Conservation (phyloP, 306 rosid genomes). For the apple (Malus domestica) region ASM211411v1 NC_041793.1:35459001-35459500, state of each 20-base stretch:
- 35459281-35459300: background rate
- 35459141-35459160: background rate
- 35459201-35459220: background rate
- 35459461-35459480: background rate
- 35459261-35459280: background rate
- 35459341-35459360: background rate
- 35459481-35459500: slow-evolving; percentile 4
- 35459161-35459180: background rate
- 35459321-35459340: background rate
- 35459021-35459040: background rate
- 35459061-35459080: background rate
- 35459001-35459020: background rate
- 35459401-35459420: background rate
- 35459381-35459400: background rate
- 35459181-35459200: background rate
- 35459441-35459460: background rate
- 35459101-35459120: background rate
- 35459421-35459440: too few relatives aligned
- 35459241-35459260: background rate
- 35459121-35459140: background rate
- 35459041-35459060: background rate
- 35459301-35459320: background rate
- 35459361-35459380: background rate
- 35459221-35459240: background rate
- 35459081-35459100: too few relatives aligned